Evolutionary conservation across 2,329 filamentous ascomycete species (phyloP).

Genomic region (Raffaelea albimanens): DNA sequence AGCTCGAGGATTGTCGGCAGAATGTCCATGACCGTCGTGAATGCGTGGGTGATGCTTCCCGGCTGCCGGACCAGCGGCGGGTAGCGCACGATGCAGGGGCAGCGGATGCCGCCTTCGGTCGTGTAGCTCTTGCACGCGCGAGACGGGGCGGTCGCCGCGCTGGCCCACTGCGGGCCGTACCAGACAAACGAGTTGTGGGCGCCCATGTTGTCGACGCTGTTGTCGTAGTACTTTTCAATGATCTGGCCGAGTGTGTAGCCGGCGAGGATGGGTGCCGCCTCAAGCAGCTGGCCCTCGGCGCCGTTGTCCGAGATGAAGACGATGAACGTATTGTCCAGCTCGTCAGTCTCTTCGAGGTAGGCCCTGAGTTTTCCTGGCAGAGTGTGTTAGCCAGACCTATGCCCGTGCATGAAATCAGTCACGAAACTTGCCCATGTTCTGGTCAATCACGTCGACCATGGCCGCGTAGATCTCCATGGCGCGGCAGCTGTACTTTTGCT

Average conservation of each 20-base stretch:
- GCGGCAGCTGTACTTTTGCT: conserved; percentile 35
- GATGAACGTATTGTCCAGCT: conserved; percentile 55
- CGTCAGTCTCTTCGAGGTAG: conserved; percentile 44
- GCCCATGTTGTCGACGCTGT: conserved; percentile 44
- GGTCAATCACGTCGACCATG: conserved; percentile 55
- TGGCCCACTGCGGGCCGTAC: conserved; percentile 46
- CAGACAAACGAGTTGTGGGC: conserved; percentile 43
- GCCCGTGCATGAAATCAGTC: no score
- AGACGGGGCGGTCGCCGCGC: conserved; percentile 19
- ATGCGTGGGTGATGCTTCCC: conserved; percentile 40
- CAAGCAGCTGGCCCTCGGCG: conserved; percentile 19
- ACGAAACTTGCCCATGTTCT: conserved; percentile 49
- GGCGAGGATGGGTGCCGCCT: conserved; percentile 14
- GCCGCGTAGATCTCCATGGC: conserved; percentile 55
- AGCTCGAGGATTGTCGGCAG: conserved; percentile 37
- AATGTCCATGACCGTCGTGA: conserved; percentile 43
- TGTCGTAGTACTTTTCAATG: conserved; percentile 47
- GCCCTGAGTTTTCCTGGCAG: no score
- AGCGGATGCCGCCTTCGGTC: conserved; percentile 39
- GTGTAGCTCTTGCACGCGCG: conserved; percentile 24
- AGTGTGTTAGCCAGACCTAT: no score
- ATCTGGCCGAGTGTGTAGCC: conserved; percentile 15
- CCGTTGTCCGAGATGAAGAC: conserved; percentile 54
- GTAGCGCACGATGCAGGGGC: conserved; percentile 33
- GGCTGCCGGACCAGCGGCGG: no score